Conservation (phyloP, 768 basidiomycete species). For the Suillus ampliporus region DNA sequence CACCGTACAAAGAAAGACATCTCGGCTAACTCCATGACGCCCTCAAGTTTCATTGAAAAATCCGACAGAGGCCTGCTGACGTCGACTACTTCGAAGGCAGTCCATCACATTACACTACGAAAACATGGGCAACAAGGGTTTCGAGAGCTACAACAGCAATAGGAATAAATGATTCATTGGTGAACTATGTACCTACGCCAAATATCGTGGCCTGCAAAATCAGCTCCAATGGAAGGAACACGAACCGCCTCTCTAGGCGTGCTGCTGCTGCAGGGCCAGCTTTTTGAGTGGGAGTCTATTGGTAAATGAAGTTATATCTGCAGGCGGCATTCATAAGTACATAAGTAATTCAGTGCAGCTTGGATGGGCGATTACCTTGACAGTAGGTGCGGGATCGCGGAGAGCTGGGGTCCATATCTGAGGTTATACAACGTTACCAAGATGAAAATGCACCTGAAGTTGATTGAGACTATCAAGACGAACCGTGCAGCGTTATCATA, state of each 20-base stretch:
- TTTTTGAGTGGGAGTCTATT: constrained; percentile 40
- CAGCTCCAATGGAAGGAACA: constrained; percentile 15
- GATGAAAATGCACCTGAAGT: constrained; percentile 12
- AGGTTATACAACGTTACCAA: neutral
- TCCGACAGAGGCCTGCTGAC: neutral
- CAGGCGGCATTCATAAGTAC: neutral
- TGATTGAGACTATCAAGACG: constrained; percentile 18
- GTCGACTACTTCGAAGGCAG: neutral
- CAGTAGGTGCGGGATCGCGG: constrained; percentile 90
- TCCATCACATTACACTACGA: neutral
- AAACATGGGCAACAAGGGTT: constrained; percentile 8
- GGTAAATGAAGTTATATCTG: constrained; percentile 83
- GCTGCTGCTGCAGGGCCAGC: neutral
- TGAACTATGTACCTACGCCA: neutral
- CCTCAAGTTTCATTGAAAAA: neutral
- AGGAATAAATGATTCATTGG: constrained; percentile 10
- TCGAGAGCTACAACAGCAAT: constrained; percentile 11
- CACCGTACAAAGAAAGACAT: neutral
- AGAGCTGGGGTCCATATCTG: constrained; percentile 91
- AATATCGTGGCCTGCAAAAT: neutral
- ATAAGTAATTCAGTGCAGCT: neutral
- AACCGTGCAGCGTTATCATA: constrained; percentile 96
- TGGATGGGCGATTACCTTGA: constrained; percentile 62
- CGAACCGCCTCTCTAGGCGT: neutral
- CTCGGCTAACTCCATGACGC: constrained; percentile 8